Evolutionary conservation across 2,329 filamentous ascomycete genomes (phyloP).

Genomic region (Chaetomium strumarium): DNA sequence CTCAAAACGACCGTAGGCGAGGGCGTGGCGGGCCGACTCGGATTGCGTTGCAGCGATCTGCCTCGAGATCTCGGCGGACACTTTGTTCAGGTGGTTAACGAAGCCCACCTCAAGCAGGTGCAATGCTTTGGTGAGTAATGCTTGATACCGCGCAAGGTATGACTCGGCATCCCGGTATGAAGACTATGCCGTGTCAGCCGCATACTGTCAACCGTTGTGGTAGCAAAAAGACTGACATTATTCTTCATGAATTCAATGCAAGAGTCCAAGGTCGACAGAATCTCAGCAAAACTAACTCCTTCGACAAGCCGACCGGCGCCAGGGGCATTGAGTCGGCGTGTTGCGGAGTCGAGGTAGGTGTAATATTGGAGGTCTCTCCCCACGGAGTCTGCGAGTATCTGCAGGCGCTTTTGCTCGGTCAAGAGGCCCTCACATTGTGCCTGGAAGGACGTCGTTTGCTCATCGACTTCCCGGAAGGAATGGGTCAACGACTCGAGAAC

Average conservation of each 20-base stretch:
- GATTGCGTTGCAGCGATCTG: constrained; percentile 52
- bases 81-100: constrained; percentile 45
- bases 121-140: constrained; percentile 64
- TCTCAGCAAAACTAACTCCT: constrained; percentile 77
- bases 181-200: constrained; percentile 43
- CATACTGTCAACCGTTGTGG: not conserved
- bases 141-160: constrained; percentile 81
- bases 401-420: constrained; percentile 71
- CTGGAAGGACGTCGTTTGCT: constrained; percentile 88
- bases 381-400: constrained; percentile 74
- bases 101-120: constrained; percentile 57
- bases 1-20: constrained; percentile 55
- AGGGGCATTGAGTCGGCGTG: constrained; percentile 82
- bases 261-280: constrained; percentile 79
- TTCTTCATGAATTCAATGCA: constrained; percentile 89
- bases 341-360: constrained; percentile 85
- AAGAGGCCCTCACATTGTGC: constrained; percentile 86
- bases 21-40: constrained; percentile 52
- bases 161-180: constrained; percentile 81
- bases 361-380: constrained; percentile 92
- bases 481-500: constrained; percentile 73
- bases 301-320: constrained; percentile 82
- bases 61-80: constrained; percentile 48
- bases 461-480: constrained; percentile 82
- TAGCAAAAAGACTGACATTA: constrained; percentile 54